Conservation (phyloP, 495 filamentous ascomycete genomes). For the Aspergillus conjunctus region DNA sequence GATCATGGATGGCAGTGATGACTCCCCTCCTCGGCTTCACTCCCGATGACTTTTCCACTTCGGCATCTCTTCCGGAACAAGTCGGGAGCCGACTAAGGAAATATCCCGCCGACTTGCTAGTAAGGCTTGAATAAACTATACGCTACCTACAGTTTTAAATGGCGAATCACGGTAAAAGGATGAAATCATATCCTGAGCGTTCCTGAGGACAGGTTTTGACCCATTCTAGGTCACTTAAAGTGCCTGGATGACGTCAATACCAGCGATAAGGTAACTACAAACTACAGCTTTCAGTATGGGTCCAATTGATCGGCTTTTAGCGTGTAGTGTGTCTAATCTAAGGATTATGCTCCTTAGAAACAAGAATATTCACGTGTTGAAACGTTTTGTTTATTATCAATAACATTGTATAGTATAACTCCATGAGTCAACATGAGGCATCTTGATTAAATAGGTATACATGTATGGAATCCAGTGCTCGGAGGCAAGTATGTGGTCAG, state of each 20-base stretch:
- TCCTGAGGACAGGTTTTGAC: too few species aligned
- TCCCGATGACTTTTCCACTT: conserved; percentile 19
- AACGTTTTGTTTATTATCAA: too few species aligned
- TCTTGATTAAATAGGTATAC: conserved; percentile 18
- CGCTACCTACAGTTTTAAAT: not conserved
- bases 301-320: too few species aligned
- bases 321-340: too few species aligned
- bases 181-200: too few species aligned
- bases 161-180: not conserved
- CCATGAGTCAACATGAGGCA: conserved; percentile 18
- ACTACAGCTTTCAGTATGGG: too few species aligned
- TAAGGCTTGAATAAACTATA: not conserved
- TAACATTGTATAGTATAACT: not conserved
- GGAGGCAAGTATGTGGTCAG: conserved; percentile 4
- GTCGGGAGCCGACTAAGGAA: conserved; percentile 21
- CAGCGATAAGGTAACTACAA: too few species aligned
- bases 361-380: too few species aligned
- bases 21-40: conserved; percentile 9
- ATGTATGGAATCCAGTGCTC: conserved; percentile 14
- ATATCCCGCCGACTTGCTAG: conserved; percentile 12
- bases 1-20: not conserved
- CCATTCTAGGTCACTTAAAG: too few species aligned
- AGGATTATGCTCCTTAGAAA: too few species aligned
- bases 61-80: conserved; percentile 26
- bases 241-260: too few species aligned